Evolutionary conservation across 1,284 basidiomycete genomes (phyloP).

Genomic region (Leccinum subrobustum): DNA sequence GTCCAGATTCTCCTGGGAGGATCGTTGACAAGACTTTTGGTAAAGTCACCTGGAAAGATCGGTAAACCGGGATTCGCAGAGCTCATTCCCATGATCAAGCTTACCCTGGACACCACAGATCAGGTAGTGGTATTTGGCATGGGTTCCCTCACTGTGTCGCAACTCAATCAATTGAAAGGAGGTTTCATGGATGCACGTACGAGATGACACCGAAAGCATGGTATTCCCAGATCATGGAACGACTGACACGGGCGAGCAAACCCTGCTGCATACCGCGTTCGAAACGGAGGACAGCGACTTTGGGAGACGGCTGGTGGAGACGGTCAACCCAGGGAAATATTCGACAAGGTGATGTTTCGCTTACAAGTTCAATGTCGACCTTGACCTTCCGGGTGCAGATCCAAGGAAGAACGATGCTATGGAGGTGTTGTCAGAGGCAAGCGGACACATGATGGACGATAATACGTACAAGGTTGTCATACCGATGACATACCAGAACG

Average conservation of each 20-base stretch:
- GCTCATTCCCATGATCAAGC: background rate
- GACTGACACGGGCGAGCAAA: constrained; percentile 55
- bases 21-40: constrained; percentile 63
- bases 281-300: constrained; percentile 59
- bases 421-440: constrained; percentile 12
- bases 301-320: constrained; percentile 50
- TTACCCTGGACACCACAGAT: constrained; percentile 74
- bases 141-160: constrained; percentile 54
- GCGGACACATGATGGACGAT: background rate
- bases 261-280: constrained; percentile 66
- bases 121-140: constrained; percentile 73
- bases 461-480: constrained; percentile 69
- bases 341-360: constrained; percentile 22
- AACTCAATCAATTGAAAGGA: constrained; percentile 9
- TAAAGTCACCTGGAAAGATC: constrained; percentile 58
- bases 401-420: constrained; percentile 71
- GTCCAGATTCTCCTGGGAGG: constrained; percentile 71
- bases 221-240: constrained; percentile 57
- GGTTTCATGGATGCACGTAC: constrained; percentile 31
- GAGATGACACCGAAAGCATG: constrained; percentile 63
- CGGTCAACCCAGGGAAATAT: constrained; percentile 4
- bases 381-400: constrained; percentile 68
- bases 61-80: constrained; percentile 2
- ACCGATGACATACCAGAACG: constrained; percentile 71
- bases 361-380: constrained; percentile 73